Percentiles rank a stretch among this genome's conserved stretches.
phyloP scores from a whole-genome alignment of 176 grass and related monocot species.

The Saccharum officinarum region DNA sequence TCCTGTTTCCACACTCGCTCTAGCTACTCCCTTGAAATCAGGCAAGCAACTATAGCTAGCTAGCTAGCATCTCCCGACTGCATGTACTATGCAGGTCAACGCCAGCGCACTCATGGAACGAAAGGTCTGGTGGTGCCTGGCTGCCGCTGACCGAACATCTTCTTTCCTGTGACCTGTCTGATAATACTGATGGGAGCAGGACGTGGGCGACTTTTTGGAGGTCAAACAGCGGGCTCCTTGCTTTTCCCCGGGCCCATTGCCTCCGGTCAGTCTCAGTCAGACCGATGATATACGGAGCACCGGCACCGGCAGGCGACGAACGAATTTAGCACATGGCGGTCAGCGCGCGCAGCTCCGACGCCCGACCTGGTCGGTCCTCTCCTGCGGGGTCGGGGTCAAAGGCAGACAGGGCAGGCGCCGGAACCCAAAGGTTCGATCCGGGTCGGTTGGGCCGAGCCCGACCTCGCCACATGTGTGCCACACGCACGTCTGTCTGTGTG shows the following conservation, averaged over 20 bases:
- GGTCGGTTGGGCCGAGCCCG: neutral
- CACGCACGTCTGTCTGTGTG: neutral
- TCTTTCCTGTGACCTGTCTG: no score
- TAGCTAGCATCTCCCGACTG: no score
- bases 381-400: no score
- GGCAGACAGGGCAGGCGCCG: no score
- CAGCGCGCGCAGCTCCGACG: neutral
- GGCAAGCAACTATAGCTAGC: no score
- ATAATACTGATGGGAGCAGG: no score
- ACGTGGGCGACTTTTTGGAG: neutral
- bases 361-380: no score
- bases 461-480: neutral
- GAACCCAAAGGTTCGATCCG: no score
- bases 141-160: no score
- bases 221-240: conserved; percentile 1
- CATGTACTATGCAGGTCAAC: neutral
- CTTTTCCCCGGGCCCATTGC: neutral
- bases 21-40: no score
- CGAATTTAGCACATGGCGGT: neutral
- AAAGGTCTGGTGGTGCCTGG: neutral
- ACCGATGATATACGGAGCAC: no score
- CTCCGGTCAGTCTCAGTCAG: no score
- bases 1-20: neutral
- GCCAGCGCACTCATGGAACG: neutral
- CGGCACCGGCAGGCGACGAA: neutral